A percentile compares a stretch with the other conserved stretches of the same genome.
Evolutionary conservation across 2,329 filamentous ascomycete species (phyloP).

Genomic region (Emergomyces orientalis): DNA sequence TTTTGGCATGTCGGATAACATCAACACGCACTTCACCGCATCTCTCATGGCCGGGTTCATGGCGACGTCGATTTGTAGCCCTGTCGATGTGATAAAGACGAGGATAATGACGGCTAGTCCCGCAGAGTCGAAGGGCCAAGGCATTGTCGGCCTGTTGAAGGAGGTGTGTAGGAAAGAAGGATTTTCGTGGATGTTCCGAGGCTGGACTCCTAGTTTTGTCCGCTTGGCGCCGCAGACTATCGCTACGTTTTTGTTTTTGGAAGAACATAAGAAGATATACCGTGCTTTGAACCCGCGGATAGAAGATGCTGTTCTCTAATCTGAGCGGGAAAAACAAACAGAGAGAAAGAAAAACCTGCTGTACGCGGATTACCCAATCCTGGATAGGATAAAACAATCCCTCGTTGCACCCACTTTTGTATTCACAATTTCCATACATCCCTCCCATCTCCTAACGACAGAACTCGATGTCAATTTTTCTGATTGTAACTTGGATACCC

Average conservation of each 20-base stretch:
- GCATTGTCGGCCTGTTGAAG: slow-evolving; percentile 41
- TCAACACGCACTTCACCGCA: slow-evolving; percentile 53
- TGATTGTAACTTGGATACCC: background rate
- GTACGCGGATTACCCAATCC: background rate
- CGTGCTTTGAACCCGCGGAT: slow-evolving; percentile 32
- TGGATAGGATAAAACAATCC: background rate
- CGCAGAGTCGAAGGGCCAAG: slow-evolving; percentile 33
- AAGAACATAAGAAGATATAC: slow-evolving; percentile 59
- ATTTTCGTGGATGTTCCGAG: slow-evolving; percentile 55
- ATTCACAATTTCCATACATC: background rate
- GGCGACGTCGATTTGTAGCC: slow-evolving; percentile 57
- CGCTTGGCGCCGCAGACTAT: slow-evolving; percentile 57
- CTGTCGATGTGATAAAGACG: slow-evolving; percentile 59
- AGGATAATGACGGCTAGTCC: slow-evolving; percentile 51
- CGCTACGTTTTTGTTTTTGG: slow-evolving; percentile 56
- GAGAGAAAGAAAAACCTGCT: background rate
- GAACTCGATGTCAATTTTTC: background rate
- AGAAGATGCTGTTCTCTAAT: slow-evolving; percentile 46
- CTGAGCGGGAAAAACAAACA: background rate
- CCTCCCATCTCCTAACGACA: background rate
- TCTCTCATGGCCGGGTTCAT: slow-evolving; percentile 56
- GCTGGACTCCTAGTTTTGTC: slow-evolving; percentile 60
- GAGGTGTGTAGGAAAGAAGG: slow-evolving; percentile 51
- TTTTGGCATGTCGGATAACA: slow-evolving; percentile 46
- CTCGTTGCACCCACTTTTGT: background rate